Evolutionary conservation across 257 asterid species (phyloP), one percentile per base, ranked within the genome.

Genomic region (Marsdenia floribunda): DNA sequence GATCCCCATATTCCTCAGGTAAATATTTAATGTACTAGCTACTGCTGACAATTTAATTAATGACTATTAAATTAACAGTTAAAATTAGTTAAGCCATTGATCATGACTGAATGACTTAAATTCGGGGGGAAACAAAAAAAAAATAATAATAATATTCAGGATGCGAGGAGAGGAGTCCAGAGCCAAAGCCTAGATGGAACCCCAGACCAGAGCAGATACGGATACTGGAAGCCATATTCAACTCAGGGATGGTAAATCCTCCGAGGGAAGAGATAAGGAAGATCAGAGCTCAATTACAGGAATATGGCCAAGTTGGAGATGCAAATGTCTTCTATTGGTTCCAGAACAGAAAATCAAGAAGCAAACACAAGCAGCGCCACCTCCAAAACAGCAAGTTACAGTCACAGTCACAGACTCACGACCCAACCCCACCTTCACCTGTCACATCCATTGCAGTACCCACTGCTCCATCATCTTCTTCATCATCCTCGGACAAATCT

Each of bases 301-400:
- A 95, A 73, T 92, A 82, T 77, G 99, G 99, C 0, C 97, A 90
- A 54, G 98, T 95, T 1, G 99, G 97, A 13, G 99, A 95, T 67
- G 98, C 99, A 38, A 95, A 95, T 40, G 98, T 95, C 35, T 95
- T 95, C 81, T 95, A 95, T 76, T 95, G 99, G 99, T 95, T 95
- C 76, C 99, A 95, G 66, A 95, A 95, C 84, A 77, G 99, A 26
- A 95, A 95, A 82, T 95, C 99, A 4, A 82, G 99, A 70, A 90
- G 91, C 91, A 95, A 95, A 65, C 93, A 90, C 82, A 95, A 95
- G 82, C 96, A 87, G 52, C 93, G 95, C 65, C 92, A 88, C 44
- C 71, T 89, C 52, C 92, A 87, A 11, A 75, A 79, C 79, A n/a
- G n/a, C n/a, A 88, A 79, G n/a, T 26, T 83, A 40, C 80, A 73